Conservation (phyloP, 2,329 filamentous ascomycete genomes). For the Sarocladiaceae sp. region DNA sequence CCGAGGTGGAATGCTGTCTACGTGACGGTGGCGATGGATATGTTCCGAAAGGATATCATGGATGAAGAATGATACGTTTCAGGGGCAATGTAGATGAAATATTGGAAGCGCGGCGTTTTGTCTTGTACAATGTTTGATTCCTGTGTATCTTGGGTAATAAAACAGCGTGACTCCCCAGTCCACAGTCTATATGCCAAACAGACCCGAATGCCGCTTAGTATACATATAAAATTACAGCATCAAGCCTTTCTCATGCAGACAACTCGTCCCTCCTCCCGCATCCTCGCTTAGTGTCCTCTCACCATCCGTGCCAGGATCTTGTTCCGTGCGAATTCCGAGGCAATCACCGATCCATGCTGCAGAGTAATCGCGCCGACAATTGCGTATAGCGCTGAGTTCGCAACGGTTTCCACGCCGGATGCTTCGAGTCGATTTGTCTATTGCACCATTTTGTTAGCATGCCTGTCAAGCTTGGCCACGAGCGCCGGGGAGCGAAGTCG, state of each 20-base stretch:
- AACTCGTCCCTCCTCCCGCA: no score
- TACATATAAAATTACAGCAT: conserved; percentile 10
- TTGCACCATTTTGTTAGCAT: conserved; percentile 11
- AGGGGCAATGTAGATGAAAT: neutral
- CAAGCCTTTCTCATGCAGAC: neutral
- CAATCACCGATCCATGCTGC: conserved; percentile 76
- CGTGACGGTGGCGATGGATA: conserved; percentile 17
- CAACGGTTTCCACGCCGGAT: conserved; percentile 71
- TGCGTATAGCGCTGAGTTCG: conserved; percentile 75
- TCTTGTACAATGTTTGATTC: conserved; percentile 4
- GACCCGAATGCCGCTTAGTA: conserved; percentile 1
- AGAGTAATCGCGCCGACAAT: conserved; percentile 87
- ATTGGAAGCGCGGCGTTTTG: neutral
- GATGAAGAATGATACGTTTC: neutral
- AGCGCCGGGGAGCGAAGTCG: neutral
- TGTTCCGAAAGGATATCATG: conserved; percentile 13
- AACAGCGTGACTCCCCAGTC: neutral
- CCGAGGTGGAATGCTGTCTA: conserved; percentile 20
- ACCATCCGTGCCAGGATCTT: conserved; percentile 55
- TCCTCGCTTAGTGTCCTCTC: conserved; percentile 11
- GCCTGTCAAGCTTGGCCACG: neutral
- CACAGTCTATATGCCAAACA: conserved; percentile 6
- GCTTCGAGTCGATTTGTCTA: conserved; percentile 61
- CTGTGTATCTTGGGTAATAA: neutral
- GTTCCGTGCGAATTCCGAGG: conserved; percentile 70